Conservation (phyloP, 257 asterid species). For the Jaltomata sinuosa region DNA sequence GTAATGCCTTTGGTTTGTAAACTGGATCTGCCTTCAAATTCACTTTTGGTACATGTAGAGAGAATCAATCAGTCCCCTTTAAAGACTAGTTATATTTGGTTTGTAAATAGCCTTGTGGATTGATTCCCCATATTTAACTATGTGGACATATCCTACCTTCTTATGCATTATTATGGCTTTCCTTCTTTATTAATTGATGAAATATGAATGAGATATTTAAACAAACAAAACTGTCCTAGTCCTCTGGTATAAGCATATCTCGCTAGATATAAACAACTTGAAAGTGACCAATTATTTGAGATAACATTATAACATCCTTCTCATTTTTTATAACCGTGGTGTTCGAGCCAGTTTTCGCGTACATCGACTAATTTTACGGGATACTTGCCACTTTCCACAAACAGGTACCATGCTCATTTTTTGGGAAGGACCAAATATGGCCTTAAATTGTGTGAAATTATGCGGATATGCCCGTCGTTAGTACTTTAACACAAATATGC, state of each 20-base stretch:
- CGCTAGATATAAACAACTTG: too few species aligned
- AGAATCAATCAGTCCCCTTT: not conserved
- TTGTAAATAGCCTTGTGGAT: constrained; percentile 5
- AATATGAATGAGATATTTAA: not conserved
- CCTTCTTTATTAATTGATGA: not conserved
- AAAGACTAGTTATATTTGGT: not conserved
- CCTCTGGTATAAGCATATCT: not conserved
- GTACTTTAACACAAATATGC: not conserved
- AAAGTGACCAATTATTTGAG: not conserved
- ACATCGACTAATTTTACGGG: too few species aligned
- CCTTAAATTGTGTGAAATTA: not conserved
- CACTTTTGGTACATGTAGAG: not conserved
- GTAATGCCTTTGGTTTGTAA: not conserved
- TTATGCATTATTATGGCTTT: not conserved
- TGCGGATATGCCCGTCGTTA: not conserved
- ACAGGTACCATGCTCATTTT: too few species aligned
- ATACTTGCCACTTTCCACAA: too few species aligned
- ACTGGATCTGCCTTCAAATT: not conserved
- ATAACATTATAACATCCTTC: too few species aligned
- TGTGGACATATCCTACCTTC: not conserved
- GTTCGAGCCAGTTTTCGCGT: too few species aligned
- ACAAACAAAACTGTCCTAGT: not conserved
- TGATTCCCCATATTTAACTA: not conserved
- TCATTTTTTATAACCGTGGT: too few species aligned
- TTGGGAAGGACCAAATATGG: too few species aligned